A percentile compares a stretch with the other conserved stretches of the same genome.
Conservation (phyloP, 768 basidiomycete species). For the Tylopilus sp. region DNA sequence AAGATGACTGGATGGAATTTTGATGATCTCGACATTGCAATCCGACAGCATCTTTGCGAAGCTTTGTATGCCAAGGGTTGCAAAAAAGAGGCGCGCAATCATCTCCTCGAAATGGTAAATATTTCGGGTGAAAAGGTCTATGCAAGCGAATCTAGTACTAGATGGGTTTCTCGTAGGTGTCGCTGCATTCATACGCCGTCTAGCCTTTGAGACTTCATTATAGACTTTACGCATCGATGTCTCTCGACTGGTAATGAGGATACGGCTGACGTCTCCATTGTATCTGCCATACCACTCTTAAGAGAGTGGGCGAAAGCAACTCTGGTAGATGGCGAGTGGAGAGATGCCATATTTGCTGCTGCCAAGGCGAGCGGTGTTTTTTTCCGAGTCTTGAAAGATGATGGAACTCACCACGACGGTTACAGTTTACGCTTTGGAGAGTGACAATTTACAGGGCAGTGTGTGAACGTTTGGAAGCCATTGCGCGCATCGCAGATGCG, state of each 20-base stretch:
- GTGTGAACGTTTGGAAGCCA: background rate
- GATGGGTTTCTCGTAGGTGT: constrained; percentile 1
- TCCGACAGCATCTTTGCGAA: background rate
- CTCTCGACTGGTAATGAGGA: background rate
- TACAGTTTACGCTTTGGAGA: background rate
- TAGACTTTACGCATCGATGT: background rate
- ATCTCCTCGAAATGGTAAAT: background rate
- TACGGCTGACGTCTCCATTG: background rate
- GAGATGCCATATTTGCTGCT: background rate
- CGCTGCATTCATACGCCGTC: background rate
- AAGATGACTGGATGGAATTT: background rate
- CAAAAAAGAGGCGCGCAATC: background rate
- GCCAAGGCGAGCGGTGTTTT: background rate
- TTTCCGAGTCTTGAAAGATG: background rate
- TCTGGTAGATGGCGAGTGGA: background rate
- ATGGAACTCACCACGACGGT: background rate
- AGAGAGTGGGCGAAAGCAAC: background rate
- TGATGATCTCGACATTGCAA: background rate
- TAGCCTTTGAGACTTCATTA: background rate
- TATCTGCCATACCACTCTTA: background rate
- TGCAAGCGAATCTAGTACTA: background rate
- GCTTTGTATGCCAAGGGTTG: background rate
- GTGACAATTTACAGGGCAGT: background rate
- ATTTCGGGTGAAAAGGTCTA: background rate
- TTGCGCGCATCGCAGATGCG: background rate